phyloP scores from a whole-genome alignment of 139 green algal species.

The Penium margaritaceum region DNA sequence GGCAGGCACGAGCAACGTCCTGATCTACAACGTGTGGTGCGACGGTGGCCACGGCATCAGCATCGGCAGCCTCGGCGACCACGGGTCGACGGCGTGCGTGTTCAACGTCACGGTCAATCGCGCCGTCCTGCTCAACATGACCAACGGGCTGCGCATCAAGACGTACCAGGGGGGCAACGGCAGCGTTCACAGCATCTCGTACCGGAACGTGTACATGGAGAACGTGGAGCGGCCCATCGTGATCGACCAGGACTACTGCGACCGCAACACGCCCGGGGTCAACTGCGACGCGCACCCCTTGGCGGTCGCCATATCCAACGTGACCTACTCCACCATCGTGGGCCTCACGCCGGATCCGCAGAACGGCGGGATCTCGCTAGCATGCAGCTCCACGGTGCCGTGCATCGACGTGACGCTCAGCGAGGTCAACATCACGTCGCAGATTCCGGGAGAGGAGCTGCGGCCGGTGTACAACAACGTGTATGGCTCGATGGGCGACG shows the following conservation, averaged over 20 bases:
- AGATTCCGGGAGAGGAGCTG: too few species aligned
- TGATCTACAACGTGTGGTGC: neutral
- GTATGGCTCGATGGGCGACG: too few species aligned
- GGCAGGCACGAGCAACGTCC: neutral
- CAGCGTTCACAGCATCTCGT: neutral
- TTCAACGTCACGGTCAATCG: neutral
- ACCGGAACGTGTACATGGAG: constrained; percentile 8
- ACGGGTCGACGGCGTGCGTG: neutral
- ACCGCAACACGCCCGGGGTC: too few species aligned
- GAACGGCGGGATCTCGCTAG: too few species aligned
- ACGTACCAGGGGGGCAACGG: neutral
- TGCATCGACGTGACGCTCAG: too few species aligned
- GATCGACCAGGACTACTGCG: neutral
- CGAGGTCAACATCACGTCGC: too few species aligned
- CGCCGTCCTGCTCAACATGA: neutral
- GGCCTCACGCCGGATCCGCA: too few species aligned
- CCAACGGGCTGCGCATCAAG: constrained; percentile 5
- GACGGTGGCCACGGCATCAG: neutral
- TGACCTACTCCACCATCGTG: too few species aligned
- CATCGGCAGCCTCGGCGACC: neutral
- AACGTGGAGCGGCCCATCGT: neutral
- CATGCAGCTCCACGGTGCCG: too few species aligned
- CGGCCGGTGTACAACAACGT: too few species aligned
- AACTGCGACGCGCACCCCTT: too few species aligned
- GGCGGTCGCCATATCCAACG: too few species aligned